Conservation (phyloP, 225 moss, liverwort and hornwort species). For the Rhytidiadelphus loreus region DNA sequence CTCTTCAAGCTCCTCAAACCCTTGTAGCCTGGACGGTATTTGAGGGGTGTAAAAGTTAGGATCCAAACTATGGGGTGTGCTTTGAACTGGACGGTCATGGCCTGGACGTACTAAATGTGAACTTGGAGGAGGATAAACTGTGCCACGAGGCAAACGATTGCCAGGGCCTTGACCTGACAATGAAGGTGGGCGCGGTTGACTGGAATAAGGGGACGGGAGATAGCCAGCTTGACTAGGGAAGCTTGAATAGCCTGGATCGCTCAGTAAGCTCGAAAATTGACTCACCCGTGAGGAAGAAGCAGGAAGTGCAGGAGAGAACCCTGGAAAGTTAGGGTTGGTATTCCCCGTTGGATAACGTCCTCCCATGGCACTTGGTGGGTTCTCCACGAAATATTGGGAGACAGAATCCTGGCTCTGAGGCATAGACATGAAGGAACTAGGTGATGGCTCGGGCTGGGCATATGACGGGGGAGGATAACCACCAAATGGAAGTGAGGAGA, state of each 20-base stretch:
- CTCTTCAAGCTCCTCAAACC: slow-evolving; percentile 70
- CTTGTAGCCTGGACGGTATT: slow-evolving; percentile 52
- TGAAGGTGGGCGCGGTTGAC: slow-evolving; percentile 3
- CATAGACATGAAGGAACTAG: slow-evolving; percentile 14
- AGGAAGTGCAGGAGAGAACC: slow-evolving; percentile 56
- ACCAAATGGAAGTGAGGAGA: slow-evolving; percentile 9
- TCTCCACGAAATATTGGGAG: slow-evolving; percentile 47
- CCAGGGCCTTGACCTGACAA: slow-evolving; percentile 14
- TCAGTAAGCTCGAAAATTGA: slow-evolving; percentile 18
- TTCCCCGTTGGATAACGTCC: slow-evolving; percentile 16
- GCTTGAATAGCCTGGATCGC: slow-evolving; percentile 24
- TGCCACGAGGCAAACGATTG: slow-evolving; percentile 9
- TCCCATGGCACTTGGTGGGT: slow-evolving; percentile 24
- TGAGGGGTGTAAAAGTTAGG: slow-evolving; percentile 52
- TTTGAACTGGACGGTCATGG: slow-evolving; percentile 22
- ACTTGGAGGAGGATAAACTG: slow-evolving; percentile 11
- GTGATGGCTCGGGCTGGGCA: slow-evolving; percentile 14
- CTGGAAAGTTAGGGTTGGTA: slow-evolving; percentile 28
- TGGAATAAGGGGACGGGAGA: slow-evolving; percentile 11
- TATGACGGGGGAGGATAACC: slow-evolving; percentile 5
- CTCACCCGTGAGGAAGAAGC: slow-evolving; percentile 25
- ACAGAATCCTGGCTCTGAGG: slow-evolving; percentile 18
- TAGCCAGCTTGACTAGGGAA: slow-evolving; percentile 13
- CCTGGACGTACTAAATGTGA: slow-evolving; percentile 17
- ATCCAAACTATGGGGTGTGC: slow-evolving; percentile 35